A percentile compares a stretch with the other conserved stretches of the same genome.
Conservation (phyloP, 2,329 filamentous ascomycete genomes). For the Drechslerella dactyloides region DNA sequence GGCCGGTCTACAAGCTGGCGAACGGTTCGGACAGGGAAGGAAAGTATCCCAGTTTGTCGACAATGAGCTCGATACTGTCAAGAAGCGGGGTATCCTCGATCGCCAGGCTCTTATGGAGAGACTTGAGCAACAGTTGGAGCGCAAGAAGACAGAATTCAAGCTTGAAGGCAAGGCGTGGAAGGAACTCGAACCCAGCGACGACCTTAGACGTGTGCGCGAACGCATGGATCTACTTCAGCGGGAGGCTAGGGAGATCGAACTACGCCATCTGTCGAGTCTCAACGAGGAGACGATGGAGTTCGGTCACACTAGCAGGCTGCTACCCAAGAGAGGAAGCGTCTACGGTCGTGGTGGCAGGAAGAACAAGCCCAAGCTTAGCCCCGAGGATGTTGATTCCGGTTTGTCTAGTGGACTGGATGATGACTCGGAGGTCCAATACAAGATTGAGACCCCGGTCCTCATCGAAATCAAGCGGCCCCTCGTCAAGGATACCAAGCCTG, state of each 20-base stretch:
- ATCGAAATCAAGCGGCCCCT: conserved; percentile 69
- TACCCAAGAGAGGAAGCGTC: conserved; percentile 56
- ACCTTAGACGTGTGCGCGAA: conserved; percentile 86
- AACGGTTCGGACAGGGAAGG: conserved; percentile 64
- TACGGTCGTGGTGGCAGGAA: conserved; percentile 21
- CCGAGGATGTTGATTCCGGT: conserved; percentile 22
- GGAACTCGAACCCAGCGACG: conserved; percentile 86
- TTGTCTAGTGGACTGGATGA: conserved; percentile 57
- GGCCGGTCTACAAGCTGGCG: conserved; percentile 54
- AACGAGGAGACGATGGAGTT: conserved; percentile 42
- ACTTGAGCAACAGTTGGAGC: conserved; percentile 90
- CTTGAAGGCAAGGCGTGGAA: conserved; percentile 92
- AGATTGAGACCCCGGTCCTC: conserved; percentile 1
- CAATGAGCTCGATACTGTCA: conserved; percentile 70
- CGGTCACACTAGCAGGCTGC: conserved; percentile 70
- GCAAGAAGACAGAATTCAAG: conserved; percentile 97
- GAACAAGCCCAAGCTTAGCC: conserved; percentile 26
- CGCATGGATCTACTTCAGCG: conserved; percentile 76
- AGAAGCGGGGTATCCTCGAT: conserved; percentile 91
- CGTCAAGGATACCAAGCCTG: conserved; percentile 72
- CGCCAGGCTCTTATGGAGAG: conserved; percentile 90
- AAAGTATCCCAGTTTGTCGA: conserved; percentile 57
- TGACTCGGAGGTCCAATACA: conserved; percentile 60
- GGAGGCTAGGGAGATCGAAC: conserved; percentile 53
- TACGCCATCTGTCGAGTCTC: conserved; percentile 52